Evolutionary conservation across 371 early-diverging fungal genomes (phyloP), one percentile per base, ranked within the genome.

Genomic region (Rhizopus sp.): DNA sequence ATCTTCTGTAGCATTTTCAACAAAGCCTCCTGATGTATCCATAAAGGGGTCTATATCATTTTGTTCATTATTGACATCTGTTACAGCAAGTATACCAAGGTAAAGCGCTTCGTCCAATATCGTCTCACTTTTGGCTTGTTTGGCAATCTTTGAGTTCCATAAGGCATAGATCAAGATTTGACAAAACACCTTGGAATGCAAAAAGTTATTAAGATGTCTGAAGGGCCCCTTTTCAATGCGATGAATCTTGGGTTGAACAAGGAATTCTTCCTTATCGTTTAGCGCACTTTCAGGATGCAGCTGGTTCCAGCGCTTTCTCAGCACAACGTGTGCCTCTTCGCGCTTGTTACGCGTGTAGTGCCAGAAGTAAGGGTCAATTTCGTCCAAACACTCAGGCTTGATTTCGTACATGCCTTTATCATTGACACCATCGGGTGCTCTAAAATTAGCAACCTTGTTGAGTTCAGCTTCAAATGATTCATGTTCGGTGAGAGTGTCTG

Each of bases 291-390:
- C 60, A 7, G 68, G 66, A 16, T 66, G 42, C 1, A 53, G 37
- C 13, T 66, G 59, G 15, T 72, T 70, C 55, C 63, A 65, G 13
- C 66, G 63, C 15, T 59, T 70, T n/a, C 64, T 72, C 50, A 93
- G 73, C 13, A 84, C 79, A 44, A 86, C 89, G 44, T 92, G 91
- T 0, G 93, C 86, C 55, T 93, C 93, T 53, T 93, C 94, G 3
- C 95, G 88, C 63, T 95, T 91, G 63, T 96, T 94, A 5, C 91
- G 83, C 13, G 90, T 85, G 68, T 91, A 95, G 62, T 95, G 94
- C 74, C 91, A 91, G 72, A 90, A 97, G 78, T 93, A 95, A 5
- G 95, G 94, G 54, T 97, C 91, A 8, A 95, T 90, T 34, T 93
- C 90, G 37, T 81, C 82, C 61, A 88, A 85, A 59, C 75, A 90